Evolutionary conservation across 2,329 filamentous ascomycete species (phyloP).

Genomic region (Phialophora macrospora): DNA sequence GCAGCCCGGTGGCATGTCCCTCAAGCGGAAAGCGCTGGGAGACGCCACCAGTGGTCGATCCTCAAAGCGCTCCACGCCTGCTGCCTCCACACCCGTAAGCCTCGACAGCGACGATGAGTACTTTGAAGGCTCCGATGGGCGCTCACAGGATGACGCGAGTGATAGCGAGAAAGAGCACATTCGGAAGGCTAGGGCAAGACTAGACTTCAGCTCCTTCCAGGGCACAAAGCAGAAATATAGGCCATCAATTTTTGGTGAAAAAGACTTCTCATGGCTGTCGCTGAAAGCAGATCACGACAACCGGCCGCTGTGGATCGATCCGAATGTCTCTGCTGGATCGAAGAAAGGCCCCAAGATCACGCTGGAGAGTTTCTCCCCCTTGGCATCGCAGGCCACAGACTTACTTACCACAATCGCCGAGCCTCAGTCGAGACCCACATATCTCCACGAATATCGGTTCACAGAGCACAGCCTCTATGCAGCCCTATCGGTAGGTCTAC

Average conservation of each 20-base stretch:
- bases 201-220: slow-evolving; percentile 58
- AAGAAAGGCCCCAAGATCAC: slow-evolving; percentile 79
- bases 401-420: slow-evolving; percentile 96
- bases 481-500: slow-evolving; percentile 90
- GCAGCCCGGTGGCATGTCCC: slow-evolving; percentile 44
- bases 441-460: slow-evolving; percentile 90
- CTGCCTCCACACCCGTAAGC: slow-evolving; percentile 50
- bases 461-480: slow-evolving; percentile 94
- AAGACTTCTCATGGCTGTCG: slow-evolving; percentile 80
- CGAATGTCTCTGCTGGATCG: slow-evolving; percentile 46
- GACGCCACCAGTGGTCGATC: slow-evolving; percentile 47
- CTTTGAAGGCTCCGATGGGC: slow-evolving; percentile 57
- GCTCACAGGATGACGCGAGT: slow-evolving; percentile 44
- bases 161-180: slow-evolving; percentile 55
- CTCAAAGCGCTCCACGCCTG: slow-evolving; percentile 55
- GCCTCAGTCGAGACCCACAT: slow-evolving; percentile 84
- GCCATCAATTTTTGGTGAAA: slow-evolving; percentile 61
- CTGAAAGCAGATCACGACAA: slow-evolving; percentile 89
- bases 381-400: slow-evolving; percentile 85
- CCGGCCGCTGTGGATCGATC: slow-evolving; percentile 92
- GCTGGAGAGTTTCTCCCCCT: slow-evolving; percentile 88
- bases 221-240: slow-evolving; percentile 56
- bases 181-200: slow-evolving; percentile 48
- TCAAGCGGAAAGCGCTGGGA: slow-evolving; percentile 55
- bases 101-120: slow-evolving; percentile 60